Percentiles rank a stretch among this genome's conserved stretches.
These are phyloP conservation scores for Dendrobium chrysotoxum DNA, from an alignment of 106 monocot genomes.

Conservation along the genomic window DNA sequence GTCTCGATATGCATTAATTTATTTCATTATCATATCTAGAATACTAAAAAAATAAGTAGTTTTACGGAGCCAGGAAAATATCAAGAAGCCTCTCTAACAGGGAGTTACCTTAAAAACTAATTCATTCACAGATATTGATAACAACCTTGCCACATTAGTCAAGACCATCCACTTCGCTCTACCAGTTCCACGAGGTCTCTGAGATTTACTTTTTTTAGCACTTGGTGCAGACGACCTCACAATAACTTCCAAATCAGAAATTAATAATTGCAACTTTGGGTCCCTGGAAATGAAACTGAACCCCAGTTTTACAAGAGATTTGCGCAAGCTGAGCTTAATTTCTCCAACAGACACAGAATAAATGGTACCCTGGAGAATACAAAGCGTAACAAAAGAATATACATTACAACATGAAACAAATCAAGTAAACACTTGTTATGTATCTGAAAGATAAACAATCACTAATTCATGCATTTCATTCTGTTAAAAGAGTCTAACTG, in stretches of 20 bases:
- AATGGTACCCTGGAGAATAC: constrained; percentile 66
- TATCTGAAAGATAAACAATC: background rate
- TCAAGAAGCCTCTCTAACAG: background rate
- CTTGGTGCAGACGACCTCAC: constrained; percentile 35
- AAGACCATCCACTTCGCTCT: constrained; percentile 73
- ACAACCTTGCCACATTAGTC: constrained; percentile 55
- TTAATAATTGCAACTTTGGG: constrained; percentile 76
- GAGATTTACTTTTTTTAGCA: constrained; percentile 33
- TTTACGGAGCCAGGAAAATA: background rate
- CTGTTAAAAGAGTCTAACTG: background rate
- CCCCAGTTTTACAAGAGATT: constrained; percentile 58
- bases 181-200: constrained; percentile 33
- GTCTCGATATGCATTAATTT: background rate
- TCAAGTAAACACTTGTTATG: background rate
- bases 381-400: background rate
- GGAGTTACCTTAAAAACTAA: constrained; percentile 71
- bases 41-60: background rate
- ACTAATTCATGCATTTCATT: background rate
- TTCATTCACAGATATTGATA: constrained; percentile 74
- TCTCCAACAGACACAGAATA: constrained; percentile 91
- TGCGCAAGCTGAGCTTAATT: constrained; percentile 67
- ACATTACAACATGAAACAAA: background rate
- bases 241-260: constrained; percentile 71
- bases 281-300: constrained; percentile 66
- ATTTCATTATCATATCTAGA: constrained; percentile 2